Evolutionary conservation across 202 grass and related monocot species (phyloP).

Genomic region (Carex arenaria): DNA sequence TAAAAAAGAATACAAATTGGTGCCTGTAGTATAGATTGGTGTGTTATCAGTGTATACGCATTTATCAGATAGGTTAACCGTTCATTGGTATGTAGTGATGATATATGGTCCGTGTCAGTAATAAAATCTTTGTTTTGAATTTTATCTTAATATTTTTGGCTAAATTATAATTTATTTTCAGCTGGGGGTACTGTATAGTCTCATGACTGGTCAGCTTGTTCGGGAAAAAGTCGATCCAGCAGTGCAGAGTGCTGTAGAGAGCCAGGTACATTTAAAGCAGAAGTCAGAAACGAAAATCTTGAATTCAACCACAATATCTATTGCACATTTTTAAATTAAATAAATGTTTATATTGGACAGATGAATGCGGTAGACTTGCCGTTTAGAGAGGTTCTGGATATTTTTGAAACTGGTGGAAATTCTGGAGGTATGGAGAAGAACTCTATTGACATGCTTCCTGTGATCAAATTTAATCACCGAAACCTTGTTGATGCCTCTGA

Average conservation of each 20-base stretch:
- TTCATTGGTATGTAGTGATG: not conserved
- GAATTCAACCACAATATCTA: not conserved
- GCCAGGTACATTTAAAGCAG: slow-evolving; percentile 44
- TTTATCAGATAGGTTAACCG: not conserved
- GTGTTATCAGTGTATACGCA: not conserved
- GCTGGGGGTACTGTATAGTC: slow-evolving; percentile 70
- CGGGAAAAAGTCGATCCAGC: slow-evolving; percentile 83
- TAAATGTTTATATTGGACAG: slow-evolving; percentile 24
- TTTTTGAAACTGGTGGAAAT: slow-evolving; percentile 33
- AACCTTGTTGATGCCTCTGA: slow-evolving; percentile 5
- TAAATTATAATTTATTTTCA: slow-evolving; percentile 30
- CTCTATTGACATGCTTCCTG: slow-evolving; percentile 48
- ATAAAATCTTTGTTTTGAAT: not conserved
- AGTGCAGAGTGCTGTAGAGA: slow-evolving; percentile 69
- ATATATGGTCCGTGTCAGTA: not conserved
- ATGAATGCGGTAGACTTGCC: slow-evolving; percentile 50
- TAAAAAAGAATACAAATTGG: not conserved
- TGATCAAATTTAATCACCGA: slow-evolving; percentile 25
- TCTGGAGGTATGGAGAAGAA: slow-evolving; percentile 36
- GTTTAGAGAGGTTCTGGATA: slow-evolving; percentile 21
- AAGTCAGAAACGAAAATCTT: not conserved
- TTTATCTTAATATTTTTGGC: not conserved
- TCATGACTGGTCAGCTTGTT: slow-evolving; percentile 61
- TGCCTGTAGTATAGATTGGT: not conserved
- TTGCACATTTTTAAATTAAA: not conserved